phyloP scores from a whole-genome alignment of 768 basidiomycete species.

The Amyloporia xantha region DNA sequence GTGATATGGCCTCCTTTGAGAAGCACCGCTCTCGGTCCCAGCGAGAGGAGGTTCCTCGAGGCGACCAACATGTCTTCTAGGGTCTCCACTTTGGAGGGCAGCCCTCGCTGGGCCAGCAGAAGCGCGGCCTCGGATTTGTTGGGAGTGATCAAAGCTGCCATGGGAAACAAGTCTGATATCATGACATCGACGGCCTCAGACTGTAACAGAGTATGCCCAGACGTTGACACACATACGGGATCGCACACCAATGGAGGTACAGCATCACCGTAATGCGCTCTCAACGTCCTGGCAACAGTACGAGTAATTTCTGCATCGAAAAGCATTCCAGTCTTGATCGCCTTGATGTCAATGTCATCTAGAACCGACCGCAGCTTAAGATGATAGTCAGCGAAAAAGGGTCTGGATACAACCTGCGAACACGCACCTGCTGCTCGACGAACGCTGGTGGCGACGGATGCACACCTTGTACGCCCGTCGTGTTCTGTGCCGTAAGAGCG shows the following conservation, averaged over 20 bases:
- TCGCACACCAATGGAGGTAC: slow-evolving; percentile 68
- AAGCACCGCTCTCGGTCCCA: slow-evolving; percentile 54
- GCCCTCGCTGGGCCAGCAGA: slow-evolving; percentile 40
- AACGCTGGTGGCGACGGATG: slow-evolving; percentile 64
- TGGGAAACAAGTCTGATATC: slow-evolving; percentile 58
- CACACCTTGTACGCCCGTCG: slow-evolving; percentile 71
- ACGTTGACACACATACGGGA: slow-evolving; percentile 89
- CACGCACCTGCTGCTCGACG: slow-evolving; percentile 63
- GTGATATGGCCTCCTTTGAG: slow-evolving; percentile 83
- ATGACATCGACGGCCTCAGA: slow-evolving; percentile 57
- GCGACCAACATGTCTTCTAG: slow-evolving; percentile 58
- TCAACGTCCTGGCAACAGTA: slow-evolving; percentile 47
- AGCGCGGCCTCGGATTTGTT: slow-evolving; percentile 78
- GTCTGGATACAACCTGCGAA: background rate
- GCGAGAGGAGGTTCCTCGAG: slow-evolving; percentile 38
- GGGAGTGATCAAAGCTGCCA: slow-evolving; percentile 72
- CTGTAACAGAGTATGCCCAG: slow-evolving; percentile 73
- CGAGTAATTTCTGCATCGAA: slow-evolving; percentile 49
- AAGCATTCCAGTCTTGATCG: slow-evolving; percentile 91
- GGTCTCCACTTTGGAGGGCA: slow-evolving; percentile 28
- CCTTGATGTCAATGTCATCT: slow-evolving; percentile 60
- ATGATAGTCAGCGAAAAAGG: background rate
- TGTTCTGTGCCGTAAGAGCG: slow-evolving; percentile 88
- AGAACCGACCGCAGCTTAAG: slow-evolving; percentile 62
- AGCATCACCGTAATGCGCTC: slow-evolving; percentile 27